Conservation (phyloP, 495 filamentous ascomycete genomes). For the Penicillium antarcticum region DNA sequence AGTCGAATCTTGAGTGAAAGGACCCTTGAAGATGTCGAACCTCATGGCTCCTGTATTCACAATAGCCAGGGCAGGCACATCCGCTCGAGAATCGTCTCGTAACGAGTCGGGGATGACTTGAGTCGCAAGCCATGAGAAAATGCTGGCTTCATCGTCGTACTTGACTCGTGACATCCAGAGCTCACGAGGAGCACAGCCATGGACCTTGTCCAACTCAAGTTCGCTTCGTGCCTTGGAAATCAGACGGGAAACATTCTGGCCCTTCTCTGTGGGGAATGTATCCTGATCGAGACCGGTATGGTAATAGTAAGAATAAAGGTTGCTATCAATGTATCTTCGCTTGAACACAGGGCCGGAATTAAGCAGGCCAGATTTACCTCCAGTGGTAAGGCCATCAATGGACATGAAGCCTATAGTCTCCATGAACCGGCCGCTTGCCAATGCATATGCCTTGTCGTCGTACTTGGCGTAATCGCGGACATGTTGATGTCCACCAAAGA, state of each 20-base stretch:
- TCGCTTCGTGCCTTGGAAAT: constrained; percentile 67
- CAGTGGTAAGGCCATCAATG: constrained; percentile 61
- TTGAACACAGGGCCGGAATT: constrained; percentile 55
- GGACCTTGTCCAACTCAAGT: constrained; percentile 67
- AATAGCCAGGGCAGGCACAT: constrained; percentile 64
- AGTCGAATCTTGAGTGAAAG: constrained; percentile 80
- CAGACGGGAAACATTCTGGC: constrained; percentile 65
- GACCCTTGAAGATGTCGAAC: constrained; percentile 91
- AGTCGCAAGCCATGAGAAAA: constrained; percentile 78
- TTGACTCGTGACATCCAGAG: constrained; percentile 75
- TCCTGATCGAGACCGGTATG: constrained; percentile 68
- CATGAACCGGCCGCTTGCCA: constrained; percentile 93
- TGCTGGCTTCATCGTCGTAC: constrained; percentile 65
- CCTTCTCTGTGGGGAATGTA: constrained; percentile 77
- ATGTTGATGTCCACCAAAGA: constrained; percentile 91
- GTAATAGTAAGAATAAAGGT: constrained; percentile 78
- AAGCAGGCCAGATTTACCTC: constrained; percentile 22
- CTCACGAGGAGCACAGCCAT: constrained; percentile 80
- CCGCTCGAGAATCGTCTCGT: constrained; percentile 42
- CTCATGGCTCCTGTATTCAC: constrained; percentile 87
- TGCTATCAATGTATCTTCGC: constrained; percentile 92
- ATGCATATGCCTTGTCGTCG: constrained; percentile 73
- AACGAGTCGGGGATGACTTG: constrained; percentile 66
- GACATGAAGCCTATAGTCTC: constrained; percentile 98
- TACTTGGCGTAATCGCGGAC: constrained; percentile 81